Evolutionary conservation across 306 rosid species (phyloP), one percentile per base, ranked within the genome.

Genomic region (Pterocarpus macrocarpus): DNA sequence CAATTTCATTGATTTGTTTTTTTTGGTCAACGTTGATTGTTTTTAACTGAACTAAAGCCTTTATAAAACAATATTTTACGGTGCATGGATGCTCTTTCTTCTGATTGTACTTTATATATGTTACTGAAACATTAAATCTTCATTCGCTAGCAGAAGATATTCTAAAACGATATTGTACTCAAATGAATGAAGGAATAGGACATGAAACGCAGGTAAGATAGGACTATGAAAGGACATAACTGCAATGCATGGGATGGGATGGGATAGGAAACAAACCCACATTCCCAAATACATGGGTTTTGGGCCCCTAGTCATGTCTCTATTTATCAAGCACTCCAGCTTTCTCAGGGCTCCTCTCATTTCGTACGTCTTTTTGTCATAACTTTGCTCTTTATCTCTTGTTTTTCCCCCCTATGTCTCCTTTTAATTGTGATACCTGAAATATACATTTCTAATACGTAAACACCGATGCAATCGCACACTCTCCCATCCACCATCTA

Each of bases 251-350:
- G 70, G 70, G 6, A 64, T 36, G 49, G 76, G 75, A 82, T 76
- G 84, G 53, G 88, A 79, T 83, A 47, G 28, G 28, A 22, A 22
- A 22, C 49, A 85, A 86, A 64, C 75, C 82, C 89, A 80, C 79
- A 77, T 85, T 86, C 87, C 64, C 44, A 58, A 16, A 71, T 52
- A 53, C 55, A 66, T 36, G 65, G 65, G 43, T 50, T 65, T 53
- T 71, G 82, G 91, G 72, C 85, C 89, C 93, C 83, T 33, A 52
- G 55, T 5, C 63, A 1, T 91, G 91, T 90, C 91, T 81, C 94
- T 80, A 85, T 87, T 88, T 84, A 59, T 38, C 65, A 85, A 75
- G 83, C 93, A 82, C 63, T 22, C 11, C 92, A 85, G 84, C 89
- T 87, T 90, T 87, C 47, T 52, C 76, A 55, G 59, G 73, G 17